Percentiles rank a stretch among this genome's conserved stretches.
These are phyloP conservation scores for Apiotrichum mycotoxinovorans DNA, from an alignment of 1,284 basidiomycete genomes.

Conservation along the genomic window DNA sequence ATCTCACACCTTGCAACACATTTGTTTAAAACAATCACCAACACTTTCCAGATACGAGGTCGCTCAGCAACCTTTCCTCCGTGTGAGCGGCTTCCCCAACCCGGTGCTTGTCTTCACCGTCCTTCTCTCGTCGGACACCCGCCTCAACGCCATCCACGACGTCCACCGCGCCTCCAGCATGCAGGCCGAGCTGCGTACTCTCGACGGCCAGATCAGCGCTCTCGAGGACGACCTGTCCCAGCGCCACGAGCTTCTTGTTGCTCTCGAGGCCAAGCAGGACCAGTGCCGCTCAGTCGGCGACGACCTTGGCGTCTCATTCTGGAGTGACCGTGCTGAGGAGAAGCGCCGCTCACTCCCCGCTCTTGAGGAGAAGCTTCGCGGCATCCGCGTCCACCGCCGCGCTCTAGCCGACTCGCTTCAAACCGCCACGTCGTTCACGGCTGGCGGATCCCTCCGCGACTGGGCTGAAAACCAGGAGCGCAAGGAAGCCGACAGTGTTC, in stretches of 20 bases:
- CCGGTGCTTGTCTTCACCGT: slow-evolving; percentile 47
- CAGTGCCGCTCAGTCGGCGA: slow-evolving; percentile 28
- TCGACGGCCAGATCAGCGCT: slow-evolving; percentile 25
- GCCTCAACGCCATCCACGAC: slow-evolving; percentile 40
- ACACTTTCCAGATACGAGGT: slow-evolving; percentile 37
- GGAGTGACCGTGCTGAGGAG: slow-evolving; percentile 37
- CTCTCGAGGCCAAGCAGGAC: slow-evolving; percentile 37
- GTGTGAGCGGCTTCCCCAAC: slow-evolving; percentile 26
- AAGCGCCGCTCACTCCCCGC: slow-evolving; percentile 32
- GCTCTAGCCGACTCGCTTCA: slow-evolving; percentile 32
- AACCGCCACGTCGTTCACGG: slow-evolving; percentile 4
- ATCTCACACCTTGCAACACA: slow-evolving; percentile 1
- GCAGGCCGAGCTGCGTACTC: slow-evolving; percentile 24
- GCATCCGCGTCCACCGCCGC: slow-evolving; percentile 20
- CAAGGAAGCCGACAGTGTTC: slow-evolving; percentile 8
- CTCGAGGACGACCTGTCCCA: slow-evolving; percentile 34
- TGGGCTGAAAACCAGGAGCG: slow-evolving; percentile 24
- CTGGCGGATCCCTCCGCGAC: slow-evolving; percentile 24
- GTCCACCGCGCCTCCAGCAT: slow-evolving; percentile 40
- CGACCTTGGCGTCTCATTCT: slow-evolving; percentile 33
- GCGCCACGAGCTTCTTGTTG: slow-evolving; percentile 30
- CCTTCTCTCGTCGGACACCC: slow-evolving; percentile 43
- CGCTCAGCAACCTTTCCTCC: slow-evolving; percentile 40
- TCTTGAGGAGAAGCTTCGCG: slow-evolving; percentile 25
- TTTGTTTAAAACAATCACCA: slow-evolving; percentile 1